Conservation (phyloP, 1,284 basidiomycete species). For the Tausonia pullulans region DNA sequence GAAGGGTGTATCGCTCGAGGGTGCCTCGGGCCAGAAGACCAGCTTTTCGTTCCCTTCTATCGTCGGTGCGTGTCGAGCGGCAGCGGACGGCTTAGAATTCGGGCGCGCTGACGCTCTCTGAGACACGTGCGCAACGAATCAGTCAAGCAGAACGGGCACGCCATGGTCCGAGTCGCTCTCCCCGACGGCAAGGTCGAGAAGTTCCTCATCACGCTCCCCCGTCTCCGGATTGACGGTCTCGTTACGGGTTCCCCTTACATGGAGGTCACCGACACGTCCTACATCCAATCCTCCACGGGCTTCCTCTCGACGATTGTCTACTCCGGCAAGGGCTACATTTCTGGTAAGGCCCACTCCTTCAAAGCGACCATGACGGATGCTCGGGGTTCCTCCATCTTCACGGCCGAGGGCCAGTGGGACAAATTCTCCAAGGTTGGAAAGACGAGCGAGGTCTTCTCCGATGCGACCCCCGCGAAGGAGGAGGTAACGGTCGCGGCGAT, state of each 20-base stretch:
- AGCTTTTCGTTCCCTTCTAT: slow-evolving; percentile 56
- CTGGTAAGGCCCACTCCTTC: slow-evolving; percentile 85
- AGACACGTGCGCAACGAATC: background rate
- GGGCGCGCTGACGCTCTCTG: background rate
- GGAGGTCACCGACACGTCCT: slow-evolving; percentile 72
- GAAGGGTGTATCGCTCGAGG: slow-evolving; percentile 69
- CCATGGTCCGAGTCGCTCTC: slow-evolving; percentile 60
- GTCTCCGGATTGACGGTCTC: slow-evolving; percentile 49
- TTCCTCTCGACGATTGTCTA: slow-evolving; percentile 68
- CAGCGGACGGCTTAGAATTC: background rate
- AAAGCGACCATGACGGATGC: slow-evolving; percentile 58
- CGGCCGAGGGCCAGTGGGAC: slow-evolving; percentile 84
- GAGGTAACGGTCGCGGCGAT: slow-evolving; percentile 58
- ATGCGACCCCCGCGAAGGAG: slow-evolving; percentile 43
- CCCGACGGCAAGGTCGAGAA: slow-evolving; percentile 51
- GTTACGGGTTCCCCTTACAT: slow-evolving; percentile 46
- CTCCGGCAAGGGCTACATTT: slow-evolving; percentile 91
- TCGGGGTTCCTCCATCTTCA: slow-evolving; percentile 38
- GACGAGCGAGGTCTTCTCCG: slow-evolving; percentile 39
- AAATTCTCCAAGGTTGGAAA: slow-evolving; percentile 42
- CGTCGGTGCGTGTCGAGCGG: slow-evolving; percentile 43
- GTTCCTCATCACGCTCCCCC: slow-evolving; percentile 86
- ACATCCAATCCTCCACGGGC: slow-evolving; percentile 72
- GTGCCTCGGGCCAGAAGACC: slow-evolving; percentile 95
- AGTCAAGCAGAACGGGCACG: slow-evolving; percentile 95